Percentiles rank a stretch among this genome's conserved stretches.
These are phyloP conservation scores for Spirogloea muscicola DNA, from an alignment of 139 green algal genomes.

Conservation along the genomic window DNA sequence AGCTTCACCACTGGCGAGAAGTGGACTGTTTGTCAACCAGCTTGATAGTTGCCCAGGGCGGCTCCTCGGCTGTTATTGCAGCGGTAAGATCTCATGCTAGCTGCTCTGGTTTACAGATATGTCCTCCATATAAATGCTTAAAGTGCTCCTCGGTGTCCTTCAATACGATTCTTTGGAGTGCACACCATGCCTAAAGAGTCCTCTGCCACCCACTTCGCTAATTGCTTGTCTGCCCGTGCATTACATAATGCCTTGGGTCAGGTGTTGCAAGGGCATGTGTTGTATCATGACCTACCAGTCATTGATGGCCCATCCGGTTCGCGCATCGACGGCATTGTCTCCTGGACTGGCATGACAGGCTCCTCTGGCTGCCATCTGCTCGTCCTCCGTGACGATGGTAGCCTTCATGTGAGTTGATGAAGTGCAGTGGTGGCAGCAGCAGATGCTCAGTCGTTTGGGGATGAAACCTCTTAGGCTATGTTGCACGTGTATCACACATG, in stretches of 20 bases:
- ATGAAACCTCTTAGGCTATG: neutral
- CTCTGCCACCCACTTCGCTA: neutral
- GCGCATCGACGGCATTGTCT: conserved; percentile 21
- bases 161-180: too few relatives aligned
- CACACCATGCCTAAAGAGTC: too few relatives aligned
- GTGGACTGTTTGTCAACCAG: too few relatives aligned
- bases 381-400: conserved; percentile 39
- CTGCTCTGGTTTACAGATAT: too few relatives aligned
- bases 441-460: neutral
- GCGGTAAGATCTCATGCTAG: too few relatives aligned
- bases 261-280: neutral
- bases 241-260: too few relatives aligned
- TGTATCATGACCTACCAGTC: neutral
- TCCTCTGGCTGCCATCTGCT: conserved; percentile 14
- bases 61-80: too few relatives aligned
- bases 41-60: too few relatives aligned
- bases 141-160: too few relatives aligned
- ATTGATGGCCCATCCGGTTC: conserved; percentile 14
- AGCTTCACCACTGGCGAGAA: too few relatives aligned
- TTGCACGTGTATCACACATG: neutral
- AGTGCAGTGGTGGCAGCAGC: neutral
- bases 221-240: neutral
- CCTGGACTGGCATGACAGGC: conserved; percentile 10
- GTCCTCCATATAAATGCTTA: too few relatives aligned
- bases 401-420: conserved; percentile 31